A percentile compares a stretch with the other conserved stretches of the same genome.
Conservation (phyloP, 2,329 filamentous ascomycete genomes). For the Beauveria scarabaeidicola region DNA sequence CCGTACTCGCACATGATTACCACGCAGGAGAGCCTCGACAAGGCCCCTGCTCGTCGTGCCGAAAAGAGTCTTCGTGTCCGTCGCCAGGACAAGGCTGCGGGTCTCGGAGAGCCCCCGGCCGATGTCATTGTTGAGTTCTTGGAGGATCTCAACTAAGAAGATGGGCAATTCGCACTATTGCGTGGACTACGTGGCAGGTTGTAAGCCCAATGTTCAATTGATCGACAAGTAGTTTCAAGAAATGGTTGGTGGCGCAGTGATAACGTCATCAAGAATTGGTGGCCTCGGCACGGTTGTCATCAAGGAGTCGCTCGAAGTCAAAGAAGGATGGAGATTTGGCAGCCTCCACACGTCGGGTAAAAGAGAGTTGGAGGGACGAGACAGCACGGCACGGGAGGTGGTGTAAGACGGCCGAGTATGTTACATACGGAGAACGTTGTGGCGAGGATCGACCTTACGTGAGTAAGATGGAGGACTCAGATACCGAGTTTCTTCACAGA, state of each 20-base stretch:
- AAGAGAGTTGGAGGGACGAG: no score
- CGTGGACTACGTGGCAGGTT: neutral
- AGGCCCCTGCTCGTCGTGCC: neutral
- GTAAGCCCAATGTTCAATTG: neutral
- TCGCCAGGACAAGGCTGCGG: neutral
- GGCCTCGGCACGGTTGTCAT: no score
- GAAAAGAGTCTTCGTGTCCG: neutral
- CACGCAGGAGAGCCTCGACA: neutral
- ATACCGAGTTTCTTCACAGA: slow-evolving; percentile 18
- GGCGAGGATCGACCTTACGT: slow-evolving; percentile 16
- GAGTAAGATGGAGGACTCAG: slow-evolving; percentile 14
- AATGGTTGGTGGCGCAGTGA: no score
- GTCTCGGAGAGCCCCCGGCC: neutral
- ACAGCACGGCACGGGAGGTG: slow-evolving; percentile 15
- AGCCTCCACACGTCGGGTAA: no score
- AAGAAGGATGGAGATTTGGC: no score
- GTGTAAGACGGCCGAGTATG: slow-evolving; percentile 15
- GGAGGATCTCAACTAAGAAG: neutral
- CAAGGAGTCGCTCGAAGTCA: no score
- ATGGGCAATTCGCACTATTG: neutral
- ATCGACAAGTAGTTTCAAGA: neutral
- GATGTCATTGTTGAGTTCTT: neutral
- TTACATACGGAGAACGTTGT: slow-evolving; percentile 15
- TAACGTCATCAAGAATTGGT: no score
- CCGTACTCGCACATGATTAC: neutral